These are phyloP conservation scores for Pyropia yezoensis DNA, from an alignment of 23 red algal species.

Conservation along the genomic window DNA sequence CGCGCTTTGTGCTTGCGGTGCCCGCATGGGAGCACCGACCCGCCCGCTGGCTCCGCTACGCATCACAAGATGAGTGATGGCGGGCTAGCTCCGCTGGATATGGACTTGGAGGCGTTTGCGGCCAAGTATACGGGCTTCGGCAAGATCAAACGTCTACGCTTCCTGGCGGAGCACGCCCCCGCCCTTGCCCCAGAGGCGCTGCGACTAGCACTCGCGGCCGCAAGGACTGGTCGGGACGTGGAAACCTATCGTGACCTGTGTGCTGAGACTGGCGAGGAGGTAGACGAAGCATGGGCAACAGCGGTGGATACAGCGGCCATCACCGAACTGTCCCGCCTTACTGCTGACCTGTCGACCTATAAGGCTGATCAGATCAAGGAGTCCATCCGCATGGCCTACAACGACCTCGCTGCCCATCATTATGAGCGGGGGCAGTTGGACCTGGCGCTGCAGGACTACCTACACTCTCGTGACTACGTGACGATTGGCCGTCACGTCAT, in stretches of 20 bases:
- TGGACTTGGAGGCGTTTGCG: constrained; percentile 70
- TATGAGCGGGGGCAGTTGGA: constrained; percentile 49
- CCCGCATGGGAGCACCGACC: too few species aligned
- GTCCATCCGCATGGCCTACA: constrained; percentile 54
- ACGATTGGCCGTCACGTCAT: constrained; percentile 29
- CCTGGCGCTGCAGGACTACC: constrained; percentile 52
- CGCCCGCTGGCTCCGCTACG: too few species aligned
- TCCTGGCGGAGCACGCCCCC: constrained; percentile 24
- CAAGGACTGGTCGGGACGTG: constrained; percentile 41
- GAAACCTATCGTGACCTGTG: constrained; percentile 33
- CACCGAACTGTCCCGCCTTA: constrained; percentile 39
- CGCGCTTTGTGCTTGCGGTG: too few species aligned
- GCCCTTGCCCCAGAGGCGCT: constrained; percentile 37
- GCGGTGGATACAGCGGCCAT: constrained; percentile 24
- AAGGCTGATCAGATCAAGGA: constrained; percentile 58
- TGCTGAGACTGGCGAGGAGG: constrained; percentile 27
- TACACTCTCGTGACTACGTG: constrained; percentile 76
- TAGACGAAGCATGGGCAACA: constrained; percentile 47
- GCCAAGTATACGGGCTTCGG: constrained; percentile 47
- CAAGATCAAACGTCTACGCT: constrained; percentile 59
- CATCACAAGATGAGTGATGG: too few species aligned
- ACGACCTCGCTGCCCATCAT: constrained; percentile 61
- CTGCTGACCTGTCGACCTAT: constrained; percentile 30
- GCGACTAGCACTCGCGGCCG: constrained; percentile 39
- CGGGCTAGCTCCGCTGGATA: too few species aligned